Conservation (phyloP, 2,329 filamentous ascomycete genomes). For the Scytalidium sp. region DNA sequence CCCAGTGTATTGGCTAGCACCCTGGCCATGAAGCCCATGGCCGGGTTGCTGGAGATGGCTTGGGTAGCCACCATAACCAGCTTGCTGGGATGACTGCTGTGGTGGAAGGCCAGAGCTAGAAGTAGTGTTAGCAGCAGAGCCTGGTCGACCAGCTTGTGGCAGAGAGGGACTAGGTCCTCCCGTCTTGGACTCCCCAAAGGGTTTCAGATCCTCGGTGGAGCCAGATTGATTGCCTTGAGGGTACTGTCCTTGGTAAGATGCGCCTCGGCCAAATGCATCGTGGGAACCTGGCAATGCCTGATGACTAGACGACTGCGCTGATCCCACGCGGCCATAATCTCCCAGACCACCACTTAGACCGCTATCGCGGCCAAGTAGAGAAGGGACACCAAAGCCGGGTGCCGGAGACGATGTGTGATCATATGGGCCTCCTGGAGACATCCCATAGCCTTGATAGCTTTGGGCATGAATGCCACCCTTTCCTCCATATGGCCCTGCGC, state of each 20-base stretch:
- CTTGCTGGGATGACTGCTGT: slow-evolving; percentile 29
- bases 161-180: slow-evolving; percentile 31
- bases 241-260: slow-evolving; percentile 31
- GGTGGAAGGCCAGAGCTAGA: slow-evolving; percentile 27
- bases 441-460: slow-evolving; percentile 30
- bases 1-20: slow-evolving; percentile 29
- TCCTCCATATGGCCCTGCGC: slow-evolving; percentile 30
- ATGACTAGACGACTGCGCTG: slow-evolving; percentile 27
- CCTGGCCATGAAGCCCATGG: slow-evolving; percentile 30
- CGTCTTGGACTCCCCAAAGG: slow-evolving; percentile 31
- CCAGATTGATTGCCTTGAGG: slow-evolving; percentile 26
- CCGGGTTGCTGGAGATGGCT: slow-evolving; percentile 28
- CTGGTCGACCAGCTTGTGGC: slow-evolving; percentile 30
- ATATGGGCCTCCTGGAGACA: slow-evolving; percentile 30
- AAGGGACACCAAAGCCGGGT: slow-evolving; percentile 26
- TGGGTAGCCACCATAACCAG: slow-evolving; percentile 31
- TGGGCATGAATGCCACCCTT: slow-evolving; percentile 30
- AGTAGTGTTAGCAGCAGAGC: slow-evolving; percentile 31
- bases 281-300: slow-evolving; percentile 28
- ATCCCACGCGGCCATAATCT: slow-evolving; percentile 31
- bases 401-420: slow-evolving; percentile 31
- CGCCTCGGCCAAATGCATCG: slow-evolving; percentile 29
- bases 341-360: slow-evolving; percentile 26
- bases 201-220: slow-evolving; percentile 31
- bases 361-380: slow-evolving; percentile 31